These are phyloP conservation scores for Acer yangbiense DNA, from an alignment of 345 rosid genomes.

Conservation along the genomic window DNA sequence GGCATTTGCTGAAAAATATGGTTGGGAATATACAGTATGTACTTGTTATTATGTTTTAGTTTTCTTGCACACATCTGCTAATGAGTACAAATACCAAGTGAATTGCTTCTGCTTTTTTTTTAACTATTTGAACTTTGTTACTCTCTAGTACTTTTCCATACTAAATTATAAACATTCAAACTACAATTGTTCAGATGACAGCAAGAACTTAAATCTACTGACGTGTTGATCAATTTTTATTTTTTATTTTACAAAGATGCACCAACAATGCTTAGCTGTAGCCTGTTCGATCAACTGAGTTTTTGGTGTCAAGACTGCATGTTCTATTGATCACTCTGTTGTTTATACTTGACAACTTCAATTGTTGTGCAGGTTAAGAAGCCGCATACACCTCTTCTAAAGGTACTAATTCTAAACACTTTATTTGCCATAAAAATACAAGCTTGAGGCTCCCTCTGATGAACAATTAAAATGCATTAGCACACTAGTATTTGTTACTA, in stretches of 20 bases:
- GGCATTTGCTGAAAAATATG: conserved; percentile 82
- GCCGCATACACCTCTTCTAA: conserved; percentile 61
- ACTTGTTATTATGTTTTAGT: background rate
- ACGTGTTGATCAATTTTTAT: no score
- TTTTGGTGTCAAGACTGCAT: background rate
- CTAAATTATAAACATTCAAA: no score
- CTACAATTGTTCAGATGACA: background rate
- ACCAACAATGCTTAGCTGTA: no score
- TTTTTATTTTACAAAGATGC: no score
- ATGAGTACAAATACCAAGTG: background rate
- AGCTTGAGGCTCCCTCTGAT: no score
- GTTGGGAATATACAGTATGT: conserved; percentile 84
- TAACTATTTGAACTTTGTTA: background rate
- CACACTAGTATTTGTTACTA: background rate
- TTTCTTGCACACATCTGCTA: background rate
- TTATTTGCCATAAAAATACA: background rate
- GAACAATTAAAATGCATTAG: no score
- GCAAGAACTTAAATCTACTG: background rate
- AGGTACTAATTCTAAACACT: conserved; percentile 34
- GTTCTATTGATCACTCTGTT: background rate
- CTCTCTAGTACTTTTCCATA: background rate
- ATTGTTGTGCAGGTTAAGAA: conserved; percentile 67
- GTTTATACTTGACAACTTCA: background rate
- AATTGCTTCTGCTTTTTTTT: background rate
- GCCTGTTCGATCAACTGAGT: background rate